Conservation (phyloP, 768 basidiomycete genomes). For the Guyanaporus albipodus region DNA sequence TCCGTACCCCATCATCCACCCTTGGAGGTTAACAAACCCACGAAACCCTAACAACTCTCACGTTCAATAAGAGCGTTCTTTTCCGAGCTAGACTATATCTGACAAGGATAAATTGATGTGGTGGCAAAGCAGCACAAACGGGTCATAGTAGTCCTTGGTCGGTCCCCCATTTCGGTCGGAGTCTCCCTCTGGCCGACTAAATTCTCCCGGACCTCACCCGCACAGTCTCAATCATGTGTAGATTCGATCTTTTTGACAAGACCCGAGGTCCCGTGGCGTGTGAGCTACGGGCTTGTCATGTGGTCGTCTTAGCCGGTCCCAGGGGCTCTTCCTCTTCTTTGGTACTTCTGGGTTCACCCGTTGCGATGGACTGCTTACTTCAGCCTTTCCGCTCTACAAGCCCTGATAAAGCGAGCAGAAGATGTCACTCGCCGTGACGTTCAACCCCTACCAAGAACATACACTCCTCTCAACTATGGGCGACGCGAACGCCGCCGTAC, state of each 20-base stretch:
- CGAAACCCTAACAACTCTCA: no score
- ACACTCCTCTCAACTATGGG: constrained; percentile 14
- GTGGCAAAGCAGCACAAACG: no score
- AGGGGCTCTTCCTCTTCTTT: no score
- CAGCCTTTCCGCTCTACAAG: neutral
- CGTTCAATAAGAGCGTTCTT: neutral
- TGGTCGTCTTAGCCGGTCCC: neutral
- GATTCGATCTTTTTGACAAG: neutral
- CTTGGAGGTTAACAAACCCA: no score
- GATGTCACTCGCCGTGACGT: neutral
- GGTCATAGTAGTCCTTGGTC: no score
- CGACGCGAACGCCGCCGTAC: constrained; percentile 14
- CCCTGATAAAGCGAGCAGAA: constrained; percentile 1
- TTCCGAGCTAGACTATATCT: no score
- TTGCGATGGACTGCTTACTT: neutral
- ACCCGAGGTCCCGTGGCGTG: neutral
- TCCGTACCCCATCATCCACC: no score
- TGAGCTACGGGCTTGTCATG: neutral
- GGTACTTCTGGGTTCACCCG: neutral
- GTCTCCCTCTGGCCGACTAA: no score
- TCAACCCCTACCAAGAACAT: neutral
- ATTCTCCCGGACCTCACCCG: no score
- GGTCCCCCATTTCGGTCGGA: no score
- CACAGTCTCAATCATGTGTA: no score
- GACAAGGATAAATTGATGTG: no score